Evolutionary conservation across 352 stramenopile species (phyloP), one percentile per base, ranked within the genome.

Genomic region (Phytophthora rubi): DNA sequence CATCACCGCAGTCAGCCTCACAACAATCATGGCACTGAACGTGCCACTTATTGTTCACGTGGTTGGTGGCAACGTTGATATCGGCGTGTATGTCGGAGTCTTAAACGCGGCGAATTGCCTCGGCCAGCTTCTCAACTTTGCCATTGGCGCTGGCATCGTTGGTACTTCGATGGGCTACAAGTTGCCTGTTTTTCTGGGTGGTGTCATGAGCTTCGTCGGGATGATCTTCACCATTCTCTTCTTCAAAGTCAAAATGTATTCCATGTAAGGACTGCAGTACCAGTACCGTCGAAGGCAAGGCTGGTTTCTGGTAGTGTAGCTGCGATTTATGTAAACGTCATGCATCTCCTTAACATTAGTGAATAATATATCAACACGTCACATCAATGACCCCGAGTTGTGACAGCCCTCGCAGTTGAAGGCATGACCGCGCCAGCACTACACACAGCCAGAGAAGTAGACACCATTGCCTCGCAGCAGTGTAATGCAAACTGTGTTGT

Each of bases 161-260:
- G 55, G 48, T 12, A 71, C 55, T 1, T 39, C 68, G 5, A 59
- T 75, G 61, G 62, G 68, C n/a, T 75, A 75, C 62, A 69, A 70
- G 26, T 35, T 75, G 7, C 68, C 68, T 4, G 26, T 75, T 9
- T 75, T 75, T 18, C 49, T 75, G 6, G 68, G 68, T 26, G 68
- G 68, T 2, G n/a, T 53, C 15, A 75, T 70, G 68, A 70, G 61
- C 32, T 62, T 75, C 39, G n/a, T 75, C 13, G 68, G 68, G 6
- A 62, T 75, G 37, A 13, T 83, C 13, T 77, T 90, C 32, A 79
- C 80, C 32, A n/a, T 70, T 39, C 71, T 80, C 37, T 57, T 83
- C 32, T 60, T 83, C 75, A 79, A 79, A 32, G 57, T 86, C 53
- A 81, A 86, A 63, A 80, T 82, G 72, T 53, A 79, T 33, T 71